phyloP scores from a whole-genome alignment of 2,329 filamentous ascomycete species.

The Ascosphaera aggregata region DNA sequence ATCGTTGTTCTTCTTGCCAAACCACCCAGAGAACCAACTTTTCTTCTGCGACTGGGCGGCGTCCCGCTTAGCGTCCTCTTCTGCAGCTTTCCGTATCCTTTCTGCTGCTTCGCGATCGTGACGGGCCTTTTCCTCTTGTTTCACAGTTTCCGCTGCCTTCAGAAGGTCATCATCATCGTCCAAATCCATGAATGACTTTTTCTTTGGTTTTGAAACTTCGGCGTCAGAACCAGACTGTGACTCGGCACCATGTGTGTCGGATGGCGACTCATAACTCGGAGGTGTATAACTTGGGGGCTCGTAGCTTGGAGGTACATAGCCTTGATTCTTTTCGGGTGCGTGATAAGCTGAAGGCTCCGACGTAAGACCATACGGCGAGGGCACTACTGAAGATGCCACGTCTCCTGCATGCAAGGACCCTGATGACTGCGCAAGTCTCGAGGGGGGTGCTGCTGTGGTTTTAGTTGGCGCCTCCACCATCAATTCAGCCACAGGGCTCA shows the following conservation, averaged over 20 bases:
- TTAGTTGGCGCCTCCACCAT: slow-evolving; percentile 7
- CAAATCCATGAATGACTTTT: slow-evolving; percentile 62
- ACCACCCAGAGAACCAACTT: slow-evolving; percentile 71
- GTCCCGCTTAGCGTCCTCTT: slow-evolving; percentile 30
- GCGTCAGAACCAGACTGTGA: slow-evolving; percentile 23
- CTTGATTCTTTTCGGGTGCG: slow-evolving; percentile 8
- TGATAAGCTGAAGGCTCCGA: slow-evolving; percentile 13
- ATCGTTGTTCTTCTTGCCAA: slow-evolving; percentile 46
- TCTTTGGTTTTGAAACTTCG: slow-evolving; percentile 37
- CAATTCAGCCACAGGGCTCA: slow-evolving; percentile 19
- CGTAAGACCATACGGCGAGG: background rate
- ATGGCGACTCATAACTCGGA: slow-evolving; percentile 11
- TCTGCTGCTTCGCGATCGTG: slow-evolving; percentile 64
- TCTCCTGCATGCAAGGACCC: background rate
- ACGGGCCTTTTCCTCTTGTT: slow-evolving; percentile 38
- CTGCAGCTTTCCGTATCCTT: slow-evolving; percentile 63
- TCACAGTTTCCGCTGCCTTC: slow-evolving; percentile 23
- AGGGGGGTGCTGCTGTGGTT: no score
- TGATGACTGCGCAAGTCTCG: background rate
- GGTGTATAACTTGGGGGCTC: slow-evolving; percentile 18
- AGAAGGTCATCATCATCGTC: slow-evolving; percentile 47
- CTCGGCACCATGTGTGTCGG: slow-evolving; percentile 23
- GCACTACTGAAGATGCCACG: background rate
- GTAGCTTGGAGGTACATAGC: slow-evolving; percentile 9
- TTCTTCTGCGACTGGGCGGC: slow-evolving; percentile 27